Conservation (phyloP, 2,329 filamentous ascomycete species). For the Xylaria sp. region DNA sequence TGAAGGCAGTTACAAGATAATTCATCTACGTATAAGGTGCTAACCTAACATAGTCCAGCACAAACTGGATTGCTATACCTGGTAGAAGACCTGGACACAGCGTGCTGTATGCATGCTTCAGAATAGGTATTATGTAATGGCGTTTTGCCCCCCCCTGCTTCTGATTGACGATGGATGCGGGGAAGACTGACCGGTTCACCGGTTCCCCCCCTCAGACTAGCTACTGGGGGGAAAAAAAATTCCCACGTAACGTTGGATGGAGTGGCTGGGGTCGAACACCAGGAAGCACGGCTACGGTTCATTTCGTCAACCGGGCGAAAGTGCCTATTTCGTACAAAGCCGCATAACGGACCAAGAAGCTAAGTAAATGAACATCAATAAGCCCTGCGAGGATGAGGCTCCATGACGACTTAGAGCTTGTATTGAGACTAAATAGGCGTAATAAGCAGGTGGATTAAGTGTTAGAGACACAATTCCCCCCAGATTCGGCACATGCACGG, state of each 20-base stretch:
- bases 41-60: too few relatives aligned
- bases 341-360: neutral
- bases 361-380: neutral
- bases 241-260: too few relatives aligned
- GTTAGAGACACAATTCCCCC: too few relatives aligned
- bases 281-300: neutral
- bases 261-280: conserved; percentile 4
- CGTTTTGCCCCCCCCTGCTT: neutral
- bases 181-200: conserved; percentile 9
- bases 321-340: neutral
- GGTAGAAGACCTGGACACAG: too few relatives aligned
- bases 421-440: neutral
- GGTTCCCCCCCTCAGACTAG: neutral
- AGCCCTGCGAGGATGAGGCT: neutral
- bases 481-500: too few relatives aligned
- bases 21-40: too few relatives aligned
- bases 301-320: neutral
- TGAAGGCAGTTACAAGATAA: too few relatives aligned
- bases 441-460: too few relatives aligned
- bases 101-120: too few relatives aligned
- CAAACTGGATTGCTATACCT: too few relatives aligned
- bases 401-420: neutral
- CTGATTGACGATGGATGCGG: conserved; percentile 5
- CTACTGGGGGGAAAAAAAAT: neutral
- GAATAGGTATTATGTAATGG: too few relatives aligned